Base-by-base conservation (phyloP, 2,329 filamentous ascomycete genomes). In the Aspergillus sclerotialis region DNA sequence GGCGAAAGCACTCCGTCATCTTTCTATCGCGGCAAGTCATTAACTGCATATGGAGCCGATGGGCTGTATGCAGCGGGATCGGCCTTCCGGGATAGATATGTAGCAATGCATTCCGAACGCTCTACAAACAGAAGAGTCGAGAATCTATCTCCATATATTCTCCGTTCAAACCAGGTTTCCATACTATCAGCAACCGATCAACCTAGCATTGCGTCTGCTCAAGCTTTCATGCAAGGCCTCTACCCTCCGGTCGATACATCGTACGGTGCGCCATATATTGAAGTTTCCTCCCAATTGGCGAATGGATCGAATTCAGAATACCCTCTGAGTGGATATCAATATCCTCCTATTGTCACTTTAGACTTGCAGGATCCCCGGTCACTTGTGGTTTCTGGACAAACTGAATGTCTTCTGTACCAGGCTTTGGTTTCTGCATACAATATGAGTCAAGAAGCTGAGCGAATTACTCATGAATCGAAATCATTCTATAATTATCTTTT, bases 141-240 rank as follows among this genome's bases (percentile, higher is more conserved):
- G 7, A 65, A 63, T 14, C 52, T 79, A 30, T 68, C 67, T 9
- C 53, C 60, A 5, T 59, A 69, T 34, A 51, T 57, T 17, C 39
- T 74, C 11, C 52, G 69, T 37, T 55, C 65, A 7, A 54, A 67
- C 12, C 63, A 78, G 39, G 44, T 77, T 7, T 60, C 58, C 33
- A 55, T 75, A 8, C 53, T 69, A 30, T 63, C 75, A 1, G 52
- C 65, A 16, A 63, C 73, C 16, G 58, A 65, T 19, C 65, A 71
- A 38, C 67, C 65, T 35, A 62, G 67, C 2, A 50, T 68, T 21
- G 68, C 68, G 1, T 75, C 74, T 3, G 74, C 75, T 9, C 70
- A 75, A 44, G 75, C 76, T 3, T 79, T 79, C 46, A 67, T 80
- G 63, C 75, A 79, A 50, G 75, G 73, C 6, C 56, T 80, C 7